Base-by-base conservation (phyloP, 768 basidiomycete species). In the Panaeolus papilionaceus region DNA sequence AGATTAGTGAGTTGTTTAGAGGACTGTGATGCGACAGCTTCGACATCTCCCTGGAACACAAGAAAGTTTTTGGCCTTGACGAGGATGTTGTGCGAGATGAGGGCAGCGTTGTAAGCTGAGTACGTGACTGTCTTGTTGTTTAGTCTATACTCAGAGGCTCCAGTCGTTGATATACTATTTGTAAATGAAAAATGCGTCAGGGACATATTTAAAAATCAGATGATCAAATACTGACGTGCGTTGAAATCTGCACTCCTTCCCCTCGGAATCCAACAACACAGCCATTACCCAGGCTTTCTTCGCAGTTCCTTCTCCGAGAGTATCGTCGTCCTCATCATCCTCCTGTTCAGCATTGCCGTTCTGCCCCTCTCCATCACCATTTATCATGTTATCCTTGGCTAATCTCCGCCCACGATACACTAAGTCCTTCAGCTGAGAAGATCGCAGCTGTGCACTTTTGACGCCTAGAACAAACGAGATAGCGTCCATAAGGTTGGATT, bases 11-110 rank as follows among this genome's bases (percentile, higher is more conserved):
- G 88, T 72, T 97, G 96, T 67, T 90, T 90, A 16, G 98, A 88
- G 0, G 93, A 95, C 72, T 99, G 98, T 2, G 94, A 93, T 0
- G 98, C 98, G 39, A 99, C 94, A 2, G 95, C 94, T 79, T 99
- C 98, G 38, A 99, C 98, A 75, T 99, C 98, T 63, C 98, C 98
- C 75, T 99, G 98, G 82, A 99, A 99, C 11, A 99, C 98, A 64
- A 99, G 90, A 74, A 99, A 99, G 81, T 99, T 99, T 83, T 98
- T 98, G 12, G 98, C 98, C 80, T 98, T 98, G 74, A 99, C 96
- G 61, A 99, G 92, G 74, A 99, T 94, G 74, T 98, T 98, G 74
- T 98, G 96, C 7, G 85, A 82, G 66, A 92, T 85, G 28, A 99
- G 90, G 12, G 94, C 92, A 5, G 90, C 84, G 68, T 98, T 98